phyloP scores from a whole-genome alignment of 2,329 filamentous ascomycete genomes.

The Biscogniauxia marginata region DNA sequence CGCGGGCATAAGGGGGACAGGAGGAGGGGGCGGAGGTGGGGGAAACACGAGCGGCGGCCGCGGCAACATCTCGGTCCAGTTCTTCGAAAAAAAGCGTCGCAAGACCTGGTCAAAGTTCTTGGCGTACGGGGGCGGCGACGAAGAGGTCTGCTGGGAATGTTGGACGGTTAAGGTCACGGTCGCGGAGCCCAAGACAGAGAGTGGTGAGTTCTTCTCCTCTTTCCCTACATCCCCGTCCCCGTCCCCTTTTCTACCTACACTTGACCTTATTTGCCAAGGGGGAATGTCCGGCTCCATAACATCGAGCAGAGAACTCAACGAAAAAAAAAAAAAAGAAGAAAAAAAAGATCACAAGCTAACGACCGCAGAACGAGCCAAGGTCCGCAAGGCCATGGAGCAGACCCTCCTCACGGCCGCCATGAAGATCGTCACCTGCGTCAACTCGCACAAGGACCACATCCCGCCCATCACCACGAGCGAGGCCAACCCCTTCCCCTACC shows the following conservation, averaged over 20 bases:
- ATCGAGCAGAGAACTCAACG: neutral
- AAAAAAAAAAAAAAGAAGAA: neutral
- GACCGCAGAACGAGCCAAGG: conserved; percentile 73
- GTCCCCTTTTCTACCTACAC: no score
- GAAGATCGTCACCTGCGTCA: conserved; percentile 86
- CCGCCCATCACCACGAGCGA: conserved; percentile 93
- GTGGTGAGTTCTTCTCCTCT: conserved; percentile 56
- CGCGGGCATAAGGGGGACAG: neutral
- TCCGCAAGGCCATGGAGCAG: conserved; percentile 86
- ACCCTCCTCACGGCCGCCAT: conserved; percentile 83
- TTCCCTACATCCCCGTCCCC: no score
- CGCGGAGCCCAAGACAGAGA: conserved; percentile 83
- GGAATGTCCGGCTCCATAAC: neutral
- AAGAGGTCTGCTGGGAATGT: conserved; percentile 95
- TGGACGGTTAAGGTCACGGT: conserved; percentile 96
- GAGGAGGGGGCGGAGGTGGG: neutral
- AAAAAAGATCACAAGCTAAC: neutral
- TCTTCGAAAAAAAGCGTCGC: conserved; percentile 87
- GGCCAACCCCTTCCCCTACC: conserved; percentile 91
- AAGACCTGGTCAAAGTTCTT: conserved; percentile 73
- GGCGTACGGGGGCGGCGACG: conserved; percentile 57
- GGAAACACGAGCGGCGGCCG: conserved; percentile 54
- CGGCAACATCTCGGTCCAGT: conserved; percentile 82
- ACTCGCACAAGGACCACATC: conserved; percentile 91
- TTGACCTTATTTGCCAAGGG: no score